Percentiles rank a stretch among this genome's conserved stretches.
These are phyloP conservation scores for Penicillium aurantiogriseum DNA, from an alignment of 2,329 filamentous ascomycete species.

Conservation along the genomic window DNA sequence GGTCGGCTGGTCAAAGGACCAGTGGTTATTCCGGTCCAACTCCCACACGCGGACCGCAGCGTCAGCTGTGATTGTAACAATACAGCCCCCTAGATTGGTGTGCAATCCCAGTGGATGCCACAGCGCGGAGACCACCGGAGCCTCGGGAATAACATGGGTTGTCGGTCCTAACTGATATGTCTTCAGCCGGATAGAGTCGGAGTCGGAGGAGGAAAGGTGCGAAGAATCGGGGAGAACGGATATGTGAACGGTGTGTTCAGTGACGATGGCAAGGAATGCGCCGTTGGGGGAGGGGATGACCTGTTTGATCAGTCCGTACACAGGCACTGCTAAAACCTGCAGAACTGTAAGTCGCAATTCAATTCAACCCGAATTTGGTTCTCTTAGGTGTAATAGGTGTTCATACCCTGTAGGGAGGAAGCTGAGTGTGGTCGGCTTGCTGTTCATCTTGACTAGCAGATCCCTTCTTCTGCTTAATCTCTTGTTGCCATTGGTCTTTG, in stretches of 20 bases:
- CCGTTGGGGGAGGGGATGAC: slow-evolving; percentile 79
- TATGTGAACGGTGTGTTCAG: slow-evolving; percentile 83
- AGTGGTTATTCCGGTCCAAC: slow-evolving; percentile 75
- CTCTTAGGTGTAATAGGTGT: neutral
- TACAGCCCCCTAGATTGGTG: slow-evolving; percentile 63
- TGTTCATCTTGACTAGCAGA: slow-evolving; percentile 18
- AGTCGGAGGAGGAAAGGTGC: slow-evolving; percentile 69
- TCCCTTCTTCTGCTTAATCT: slow-evolving; percentile 34
- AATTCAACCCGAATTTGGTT: neutral
- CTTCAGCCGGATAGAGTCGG: slow-evolving; percentile 70
- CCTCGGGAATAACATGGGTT: slow-evolving; percentile 82
- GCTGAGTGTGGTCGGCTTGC: slow-evolving; percentile 36
- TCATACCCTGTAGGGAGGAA: slow-evolving; percentile 31
- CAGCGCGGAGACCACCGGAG: slow-evolving; percentile 73
- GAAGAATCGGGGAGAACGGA: slow-evolving; percentile 78
- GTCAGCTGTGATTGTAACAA: slow-evolving; percentile 86
- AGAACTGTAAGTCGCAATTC: slow-evolving; percentile 10
- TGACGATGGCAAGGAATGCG: slow-evolving; percentile 80
- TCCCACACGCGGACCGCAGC: slow-evolving; percentile 91
- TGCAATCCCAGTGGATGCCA: slow-evolving; percentile 88
- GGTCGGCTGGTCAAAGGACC: slow-evolving; percentile 80
- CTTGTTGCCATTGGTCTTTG: slow-evolving; percentile 60
- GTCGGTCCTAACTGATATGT: slow-evolving; percentile 91
- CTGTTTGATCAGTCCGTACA: slow-evolving; percentile 80
- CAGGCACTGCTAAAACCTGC: slow-evolving; percentile 72